Evolutionary conservation across 495 filamentous ascomycete genomes (phyloP).

Genomic region (Trypethelium eluteriae): DNA sequence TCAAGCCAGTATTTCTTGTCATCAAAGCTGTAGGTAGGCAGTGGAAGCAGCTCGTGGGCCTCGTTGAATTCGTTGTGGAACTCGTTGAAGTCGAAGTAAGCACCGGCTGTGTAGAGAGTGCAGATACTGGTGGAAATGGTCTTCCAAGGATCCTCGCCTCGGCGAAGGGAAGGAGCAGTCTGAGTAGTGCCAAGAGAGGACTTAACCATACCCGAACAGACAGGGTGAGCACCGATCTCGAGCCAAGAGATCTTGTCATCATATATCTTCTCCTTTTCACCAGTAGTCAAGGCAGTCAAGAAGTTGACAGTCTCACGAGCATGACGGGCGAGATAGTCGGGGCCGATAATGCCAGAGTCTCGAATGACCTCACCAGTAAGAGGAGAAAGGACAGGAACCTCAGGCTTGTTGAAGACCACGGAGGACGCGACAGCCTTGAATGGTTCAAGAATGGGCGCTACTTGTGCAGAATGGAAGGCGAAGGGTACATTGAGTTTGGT

Average conservation of each 20-base stretch:
- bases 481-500: constrained; percentile 43
- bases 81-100: constrained; percentile 42
- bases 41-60: constrained; percentile 36
- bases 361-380: constrained; percentile 38
- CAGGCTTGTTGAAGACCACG: constrained; percentile 40
- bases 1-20: constrained; percentile 48
- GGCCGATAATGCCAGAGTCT: constrained; percentile 38
- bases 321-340: constrained; percentile 39
- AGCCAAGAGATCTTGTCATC: constrained; percentile 41
- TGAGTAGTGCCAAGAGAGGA: constrained; percentile 35
- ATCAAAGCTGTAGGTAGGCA: constrained; percentile 45
- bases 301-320: constrained; percentile 42
- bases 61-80: constrained; percentile 42
- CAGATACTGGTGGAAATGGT: constrained; percentile 38
- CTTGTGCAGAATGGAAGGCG: constrained; percentile 50
- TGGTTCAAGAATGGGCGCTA: constrained; percentile 43
- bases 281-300: constrained; percentile 35
- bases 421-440: constrained; percentile 36
- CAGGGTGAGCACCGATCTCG: constrained; percentile 39
- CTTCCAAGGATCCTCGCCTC: constrained; percentile 43
- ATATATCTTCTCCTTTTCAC: constrained; percentile 36
- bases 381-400: constrained; percentile 38
- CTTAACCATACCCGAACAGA: constrained; percentile 40
- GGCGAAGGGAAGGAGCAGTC: constrained; percentile 39
- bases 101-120: constrained; percentile 36